Evolutionary conservation across 2,329 filamentous ascomycete species (phyloP), one percentile per base, ranked within the genome.

Genomic region (Leptographium flavum): DNA sequence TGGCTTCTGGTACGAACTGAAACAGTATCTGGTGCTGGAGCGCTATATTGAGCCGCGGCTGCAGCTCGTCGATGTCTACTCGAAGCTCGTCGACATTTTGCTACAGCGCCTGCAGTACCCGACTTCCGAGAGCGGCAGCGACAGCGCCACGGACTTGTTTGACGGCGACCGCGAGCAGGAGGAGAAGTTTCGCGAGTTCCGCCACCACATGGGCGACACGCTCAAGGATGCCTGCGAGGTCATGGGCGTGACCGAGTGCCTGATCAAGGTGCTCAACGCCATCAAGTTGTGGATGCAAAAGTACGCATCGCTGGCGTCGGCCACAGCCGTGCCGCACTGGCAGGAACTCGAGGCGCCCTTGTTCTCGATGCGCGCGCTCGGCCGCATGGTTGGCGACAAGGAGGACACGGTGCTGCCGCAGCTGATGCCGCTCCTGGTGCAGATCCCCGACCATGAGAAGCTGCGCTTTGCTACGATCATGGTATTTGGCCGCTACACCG

Each of bases 401-500:
- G 92, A 98, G 62, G 81, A 73, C 53, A 79, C 86, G 33, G 85
- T 98, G 55, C 71, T 98, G 35, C 85, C 87, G 3, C 85, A 90
- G 57, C 79, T 98, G 15, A 94, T 98, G 66, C 88, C 88, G 17
- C 71, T 98, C 46, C 79, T 98, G 50, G 87, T 94, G 11, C 85
- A 93, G 58, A 94, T 98, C 49, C 92, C 92, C 0, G 81, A 85
- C 57, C 92, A 98, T 56, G 87, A 96, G 63, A 98, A 96, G 67
- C 75, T 98, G n/a, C 86, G 88, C 8, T 98, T 98, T 63, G 90
- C 94, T 50, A 90, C 90, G 6, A 94, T 96, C 57, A 95, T 98
- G 87, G 88, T 93, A 3, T 74, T 98, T 21, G 92, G 87, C 32
- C 77, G 92, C 50, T 98, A 98, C 59, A 98, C 93, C 0, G 90